These are phyloP conservation scores for Blastocystis sp. DNA, from an alignment of 352 stramenopile genomes.

Conservation along the genomic window DNA sequence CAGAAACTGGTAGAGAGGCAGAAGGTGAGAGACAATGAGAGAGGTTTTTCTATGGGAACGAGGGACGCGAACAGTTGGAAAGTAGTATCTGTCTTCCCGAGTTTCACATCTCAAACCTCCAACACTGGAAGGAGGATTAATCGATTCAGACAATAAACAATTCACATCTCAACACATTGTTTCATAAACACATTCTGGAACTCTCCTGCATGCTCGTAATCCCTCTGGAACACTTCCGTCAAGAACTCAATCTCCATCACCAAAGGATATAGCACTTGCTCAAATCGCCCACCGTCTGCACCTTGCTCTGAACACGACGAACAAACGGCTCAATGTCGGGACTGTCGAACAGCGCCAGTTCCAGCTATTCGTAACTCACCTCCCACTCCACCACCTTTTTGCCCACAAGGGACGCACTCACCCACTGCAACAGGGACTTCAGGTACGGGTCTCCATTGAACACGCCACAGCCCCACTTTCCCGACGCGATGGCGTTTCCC, in stretches of 20 bases:
- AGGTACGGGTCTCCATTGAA: slow-evolving; percentile 16
- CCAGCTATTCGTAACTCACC: not conserved
- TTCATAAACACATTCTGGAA: too few relatives aligned
- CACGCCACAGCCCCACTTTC: slow-evolving; percentile 36
- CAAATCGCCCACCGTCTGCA: slow-evolving; percentile 38
- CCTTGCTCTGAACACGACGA: not conserved
- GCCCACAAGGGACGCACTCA: not conserved
- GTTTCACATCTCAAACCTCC: too few relatives aligned
- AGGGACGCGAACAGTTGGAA: too few relatives aligned
- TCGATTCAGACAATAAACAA: too few relatives aligned
- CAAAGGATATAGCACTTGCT: slow-evolving; percentile 10
- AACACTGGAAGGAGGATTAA: too few relatives aligned
- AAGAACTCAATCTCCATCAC: not conserved
- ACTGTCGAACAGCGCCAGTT: slow-evolving; percentile 3
- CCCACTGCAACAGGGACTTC: slow-evolving; percentile 34
- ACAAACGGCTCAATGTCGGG: not conserved
- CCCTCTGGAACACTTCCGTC: not conserved
- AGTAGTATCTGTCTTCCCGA: too few relatives aligned
- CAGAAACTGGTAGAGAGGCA: too few relatives aligned
- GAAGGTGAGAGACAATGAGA: too few relatives aligned
- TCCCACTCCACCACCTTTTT: not conserved
- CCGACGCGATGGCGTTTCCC: slow-evolving; percentile 8
- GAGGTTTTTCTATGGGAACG: too few relatives aligned
- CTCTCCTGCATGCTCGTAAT: not conserved
- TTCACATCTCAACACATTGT: too few relatives aligned